phyloP scores from a whole-genome alignment of 139 green algal genomes.

The Pedinophyceae sp. region DNA sequence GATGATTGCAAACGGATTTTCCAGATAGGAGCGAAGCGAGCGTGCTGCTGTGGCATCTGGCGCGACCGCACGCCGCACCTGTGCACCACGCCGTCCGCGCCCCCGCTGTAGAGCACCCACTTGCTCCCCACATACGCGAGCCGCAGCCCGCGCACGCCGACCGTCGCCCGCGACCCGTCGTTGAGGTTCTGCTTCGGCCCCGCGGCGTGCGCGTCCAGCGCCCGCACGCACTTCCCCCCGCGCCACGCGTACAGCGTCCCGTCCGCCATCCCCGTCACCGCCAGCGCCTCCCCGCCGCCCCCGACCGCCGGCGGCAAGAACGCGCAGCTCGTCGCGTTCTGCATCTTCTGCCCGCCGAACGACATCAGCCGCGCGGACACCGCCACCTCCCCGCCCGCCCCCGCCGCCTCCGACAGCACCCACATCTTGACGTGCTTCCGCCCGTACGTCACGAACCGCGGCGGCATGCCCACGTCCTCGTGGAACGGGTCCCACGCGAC shows the following conservation, averaged over 20 bases:
- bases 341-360: constrained; percentile 30
- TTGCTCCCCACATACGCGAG: constrained; percentile 10
- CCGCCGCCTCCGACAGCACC: constrained; percentile 2
- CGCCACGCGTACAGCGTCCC: constrained; percentile 42
- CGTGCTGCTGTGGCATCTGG: too few species aligned
- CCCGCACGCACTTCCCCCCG: constrained; percentile 7
- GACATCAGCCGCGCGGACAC: constrained; percentile 9
- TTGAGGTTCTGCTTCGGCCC: constrained; percentile 22
- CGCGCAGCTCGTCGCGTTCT: constrained; percentile 31
- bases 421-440: constrained; percentile 43
- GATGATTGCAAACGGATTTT: too few species aligned
- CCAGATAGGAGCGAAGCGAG: too few species aligned
- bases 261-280: constrained; percentile 35
- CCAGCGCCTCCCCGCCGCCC: constrained; percentile 14
- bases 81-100: constrained; percentile 31
- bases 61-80: too few species aligned
- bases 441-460: constrained; percentile 34
- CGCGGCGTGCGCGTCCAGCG: background rate
- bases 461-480: constrained; percentile 9
- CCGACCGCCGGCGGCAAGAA: constrained; percentile 23
- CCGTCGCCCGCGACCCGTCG: constrained; percentile 28
- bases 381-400: background rate
- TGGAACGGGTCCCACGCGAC: constrained; percentile 38
- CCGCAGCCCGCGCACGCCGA: constrained; percentile 28
- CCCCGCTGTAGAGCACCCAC: constrained; percentile 24